phyloP scores from a whole-genome alignment of 768 basidiomycete species.

The Amanita rimosa region DNA sequence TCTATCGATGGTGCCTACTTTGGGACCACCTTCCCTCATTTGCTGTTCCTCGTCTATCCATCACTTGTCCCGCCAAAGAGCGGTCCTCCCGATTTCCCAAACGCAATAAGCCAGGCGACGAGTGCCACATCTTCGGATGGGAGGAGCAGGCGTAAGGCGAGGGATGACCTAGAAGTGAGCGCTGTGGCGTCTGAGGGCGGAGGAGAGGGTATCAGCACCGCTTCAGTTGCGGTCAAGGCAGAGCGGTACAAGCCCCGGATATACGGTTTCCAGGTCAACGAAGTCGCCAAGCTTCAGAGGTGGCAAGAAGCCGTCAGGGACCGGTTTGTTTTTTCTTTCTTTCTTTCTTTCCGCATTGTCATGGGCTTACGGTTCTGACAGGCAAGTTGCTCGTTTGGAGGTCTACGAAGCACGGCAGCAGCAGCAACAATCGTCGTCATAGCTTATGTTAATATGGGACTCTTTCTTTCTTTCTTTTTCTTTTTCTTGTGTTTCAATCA shows the following conservation, averaged over 20 bases:
- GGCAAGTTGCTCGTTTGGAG: conserved; percentile 4
- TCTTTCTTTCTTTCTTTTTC: background rate
- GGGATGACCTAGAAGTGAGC: conserved; percentile 47
- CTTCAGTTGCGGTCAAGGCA: conserved; percentile 75
- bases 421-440: background rate
- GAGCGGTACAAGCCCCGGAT: conserved; percentile 90
- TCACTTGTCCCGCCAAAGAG: conserved; percentile 81
- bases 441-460: background rate
- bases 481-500: background rate
- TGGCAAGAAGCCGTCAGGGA: conserved; percentile 96
- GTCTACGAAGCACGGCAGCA: conserved; percentile 3
- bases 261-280: conserved; percentile 94
- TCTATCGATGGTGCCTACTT: conserved; percentile 99
- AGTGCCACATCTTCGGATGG: conserved; percentile 15
- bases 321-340: conserved; percentile 35
- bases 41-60: conserved; percentile 95
- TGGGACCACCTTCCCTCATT: conserved; percentile 95
- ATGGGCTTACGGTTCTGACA: background rate
- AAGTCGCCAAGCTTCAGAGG: conserved; percentile 83
- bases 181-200: conserved; percentile 38
- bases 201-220: conserved; percentile 66
- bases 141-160: conserved; percentile 26
- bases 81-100: conserved; percentile 26
- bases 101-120: conserved; percentile 12
- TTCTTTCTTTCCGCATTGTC: background rate